Evolutionary conservation across 2,329 filamentous ascomycete genomes (phyloP).

Genomic region (Diaporthe citri): DNA sequence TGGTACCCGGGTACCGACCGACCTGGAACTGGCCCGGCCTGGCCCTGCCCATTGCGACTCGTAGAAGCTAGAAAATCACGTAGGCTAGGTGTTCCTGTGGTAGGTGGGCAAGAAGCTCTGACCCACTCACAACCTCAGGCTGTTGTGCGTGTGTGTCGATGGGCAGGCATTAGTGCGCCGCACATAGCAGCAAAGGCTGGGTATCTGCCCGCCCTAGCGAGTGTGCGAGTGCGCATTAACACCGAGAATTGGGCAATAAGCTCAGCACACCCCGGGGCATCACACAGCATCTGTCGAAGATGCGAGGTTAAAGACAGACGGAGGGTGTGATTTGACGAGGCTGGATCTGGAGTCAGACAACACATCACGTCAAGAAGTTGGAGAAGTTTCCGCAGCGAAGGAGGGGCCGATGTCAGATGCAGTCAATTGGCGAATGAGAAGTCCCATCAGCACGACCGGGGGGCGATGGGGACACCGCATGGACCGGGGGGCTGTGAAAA

Average conservation of each 20-base stretch:
- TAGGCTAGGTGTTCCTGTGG: background rate
- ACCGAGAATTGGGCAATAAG: conserved; percentile 20
- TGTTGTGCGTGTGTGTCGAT: background rate
- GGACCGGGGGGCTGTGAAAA: conserved; percentile 17
- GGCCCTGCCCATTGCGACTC: conserved; percentile 18
- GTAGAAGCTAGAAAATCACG: conserved; percentile 14
- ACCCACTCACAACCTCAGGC: conserved; percentile 13
- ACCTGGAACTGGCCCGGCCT: conserved; percentile 4
- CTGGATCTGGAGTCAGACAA: conserved; percentile 14
- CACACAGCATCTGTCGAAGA: background rate
- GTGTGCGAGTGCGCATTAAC: background rate
- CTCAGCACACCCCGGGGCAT: background rate
- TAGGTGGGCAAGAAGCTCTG: conserved; percentile 2
- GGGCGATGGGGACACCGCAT: conserved; percentile 1
- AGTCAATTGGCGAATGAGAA: conserved; percentile 26
- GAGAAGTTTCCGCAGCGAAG: conserved; percentile 5
- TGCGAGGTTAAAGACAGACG: background rate
- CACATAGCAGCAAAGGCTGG: background rate
- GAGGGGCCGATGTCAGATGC: conserved; percentile 16
- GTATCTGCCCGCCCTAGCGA: background rate
- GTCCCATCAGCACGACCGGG: background rate
- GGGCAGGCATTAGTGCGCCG: conserved; percentile 10
- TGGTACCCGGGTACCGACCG: background rate
- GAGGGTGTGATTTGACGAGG: conserved; percentile 20
- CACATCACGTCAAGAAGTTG: conserved; percentile 3